Evolutionary conservation across 352 stramenopile genomes (phyloP), one percentile per base, ranked within the genome.

Genomic region (Aphanomyces stellatus): DNA sequence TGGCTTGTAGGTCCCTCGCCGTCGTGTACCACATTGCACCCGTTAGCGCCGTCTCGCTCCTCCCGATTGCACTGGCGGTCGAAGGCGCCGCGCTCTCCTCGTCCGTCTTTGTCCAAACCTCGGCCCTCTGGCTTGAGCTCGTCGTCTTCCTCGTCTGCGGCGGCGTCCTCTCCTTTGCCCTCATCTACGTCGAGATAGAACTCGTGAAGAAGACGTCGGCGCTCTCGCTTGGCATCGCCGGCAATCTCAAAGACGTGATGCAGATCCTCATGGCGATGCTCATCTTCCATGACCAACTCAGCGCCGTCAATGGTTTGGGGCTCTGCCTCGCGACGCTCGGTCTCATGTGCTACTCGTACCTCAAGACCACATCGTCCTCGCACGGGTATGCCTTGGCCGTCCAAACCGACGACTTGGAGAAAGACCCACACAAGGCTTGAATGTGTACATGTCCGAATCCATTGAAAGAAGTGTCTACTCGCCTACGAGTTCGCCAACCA

Each of bases 21-120:
- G 82, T 91, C n/a, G 82, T 93, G 22, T 90, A 90, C 72, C 87
- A 89, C 71, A 90, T 92, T 41, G 89, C 85, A 4, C 85, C 87
- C 0, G 79, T 82, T 4, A 88, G 82, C 49, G 85, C 85, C 3
- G 22, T 91, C 6, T 76, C 82, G 1, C 65, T 95, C 31, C 60
- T 93, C n/a, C 83, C 83, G 3, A 80, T 95, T 41, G 80, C 79
- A 5, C 24, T 90, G 2, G 69, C 78, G 13, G 75, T 78, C 3
- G 87, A 94, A 33, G 81, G 62, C 5, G 62, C 40, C 10, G 65
- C 77, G 43, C 71, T 93, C 31, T 60, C 77, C 2, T 57, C 53
- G 51, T 95, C 82, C 42, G 76, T 82, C 41, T 92, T 91, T 60
- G 7, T 88, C 30, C 62, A 73, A 19, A 71, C 88, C 51, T 74